phyloP scores from a whole-genome alignment of 2,329 filamentous ascomycete genomes.

The Paecilomyces fulvus region DNA sequence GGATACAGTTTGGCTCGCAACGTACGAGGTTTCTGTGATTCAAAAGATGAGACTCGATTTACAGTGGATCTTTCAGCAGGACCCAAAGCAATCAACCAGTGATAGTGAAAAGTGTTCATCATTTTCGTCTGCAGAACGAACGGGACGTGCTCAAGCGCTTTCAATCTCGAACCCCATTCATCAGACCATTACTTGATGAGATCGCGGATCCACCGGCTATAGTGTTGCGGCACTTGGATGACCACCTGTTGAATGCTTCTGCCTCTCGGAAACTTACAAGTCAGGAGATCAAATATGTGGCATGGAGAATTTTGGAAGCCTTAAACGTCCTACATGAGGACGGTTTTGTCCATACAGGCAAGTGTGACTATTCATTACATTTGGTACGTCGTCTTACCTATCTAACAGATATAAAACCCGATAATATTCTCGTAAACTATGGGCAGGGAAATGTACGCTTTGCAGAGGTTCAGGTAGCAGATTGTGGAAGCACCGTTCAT shows the following conservation, averaged over 20 bases:
- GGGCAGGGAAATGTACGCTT: too few species aligned
- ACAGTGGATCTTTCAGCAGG: neutral
- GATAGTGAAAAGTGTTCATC: neutral
- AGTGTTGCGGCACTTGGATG: neutral
- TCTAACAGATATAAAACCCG: too few species aligned
- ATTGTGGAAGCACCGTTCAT: too few species aligned
- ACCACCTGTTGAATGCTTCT: constrained; percentile 2
- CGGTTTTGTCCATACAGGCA: constrained; percentile 1
- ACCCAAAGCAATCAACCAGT: neutral
- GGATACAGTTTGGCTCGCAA: too few species aligned
- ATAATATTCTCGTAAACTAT: too few species aligned
- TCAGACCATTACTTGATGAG: constrained; percentile 2
- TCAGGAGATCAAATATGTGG: constrained; percentile 2
- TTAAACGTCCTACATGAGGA: constrained; percentile 1
- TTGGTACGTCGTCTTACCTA: too few species aligned
- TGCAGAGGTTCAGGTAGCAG: too few species aligned
- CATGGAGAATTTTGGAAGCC: constrained; percentile 1
- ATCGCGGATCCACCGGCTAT: constrained; percentile 1
- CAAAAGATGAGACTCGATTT: neutral
- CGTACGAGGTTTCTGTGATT: too few species aligned
- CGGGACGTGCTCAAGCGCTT: constrained; percentile 1
- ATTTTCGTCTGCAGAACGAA: constrained; percentile 2
- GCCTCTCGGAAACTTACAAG: neutral
- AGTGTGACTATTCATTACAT: neutral
- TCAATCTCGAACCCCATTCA: constrained; percentile 2